Conservation (phyloP, 164 flowering plant genomes). For the Amborella trichopoda region DNA sequence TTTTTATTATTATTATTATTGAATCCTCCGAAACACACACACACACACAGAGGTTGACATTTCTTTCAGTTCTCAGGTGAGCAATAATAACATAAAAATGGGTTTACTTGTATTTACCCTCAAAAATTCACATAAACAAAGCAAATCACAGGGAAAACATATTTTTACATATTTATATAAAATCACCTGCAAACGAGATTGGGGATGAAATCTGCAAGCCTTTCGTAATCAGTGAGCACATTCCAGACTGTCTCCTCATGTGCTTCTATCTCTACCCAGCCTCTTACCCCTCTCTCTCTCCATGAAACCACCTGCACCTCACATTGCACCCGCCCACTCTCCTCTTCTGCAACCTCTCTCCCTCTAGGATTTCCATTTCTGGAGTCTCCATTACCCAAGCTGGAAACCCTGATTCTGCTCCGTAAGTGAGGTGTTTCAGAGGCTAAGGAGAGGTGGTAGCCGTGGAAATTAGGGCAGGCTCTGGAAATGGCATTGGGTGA, state of each 20-base stretch:
- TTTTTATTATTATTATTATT: too few relatives aligned
- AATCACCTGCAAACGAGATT: conserved; percentile 72
- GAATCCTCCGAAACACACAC: too few relatives aligned
- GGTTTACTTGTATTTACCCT: background rate
- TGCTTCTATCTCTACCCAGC: conserved; percentile 41
- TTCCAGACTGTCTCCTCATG: conserved; percentile 74
- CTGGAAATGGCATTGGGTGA: too few relatives aligned
- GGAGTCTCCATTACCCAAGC: background rate
- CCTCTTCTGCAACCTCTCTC: conserved; percentile 17
- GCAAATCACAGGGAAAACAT: background rate
- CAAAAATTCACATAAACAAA: background rate
- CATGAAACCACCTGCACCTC: conserved; percentile 90
- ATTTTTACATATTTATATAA: too few relatives aligned
- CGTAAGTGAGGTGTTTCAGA: too few relatives aligned
- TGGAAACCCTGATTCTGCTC: too few relatives aligned
- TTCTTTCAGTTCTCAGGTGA: too few relatives aligned
- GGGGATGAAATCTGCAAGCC: conserved; percentile 89
- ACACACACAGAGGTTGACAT: too few relatives aligned
- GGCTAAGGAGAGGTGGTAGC: too few relatives aligned
- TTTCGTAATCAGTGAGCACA: conserved; percentile 83
- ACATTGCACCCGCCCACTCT: conserved; percentile 38
- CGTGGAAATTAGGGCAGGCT: too few relatives aligned
- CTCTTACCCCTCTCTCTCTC: conserved; percentile 76
- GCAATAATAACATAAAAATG: too few relatives aligned
- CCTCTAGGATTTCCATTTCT: conserved; percentile 8